Base-by-base conservation (phyloP, 2,329 filamentous ascomycete species). In the Arthrobotrys entomopaga region DNA sequence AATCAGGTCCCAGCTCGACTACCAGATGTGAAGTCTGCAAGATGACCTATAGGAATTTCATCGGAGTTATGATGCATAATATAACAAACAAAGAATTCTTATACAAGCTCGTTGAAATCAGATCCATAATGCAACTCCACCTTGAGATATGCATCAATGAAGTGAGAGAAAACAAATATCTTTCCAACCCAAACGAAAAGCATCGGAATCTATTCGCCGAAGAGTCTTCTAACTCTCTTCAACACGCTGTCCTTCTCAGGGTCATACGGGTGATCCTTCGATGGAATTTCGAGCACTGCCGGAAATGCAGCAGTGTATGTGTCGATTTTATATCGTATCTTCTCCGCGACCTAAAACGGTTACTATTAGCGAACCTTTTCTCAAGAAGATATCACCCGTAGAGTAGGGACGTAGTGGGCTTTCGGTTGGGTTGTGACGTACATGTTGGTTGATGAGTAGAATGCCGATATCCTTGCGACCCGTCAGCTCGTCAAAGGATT, bases 241-340 rank as follows among this genome's bases (percentile, higher is more conserved):
- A 99, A 82, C 49, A 99, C 94, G 80, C 94, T 98, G 82, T 99
- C 95, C 85, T 99, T 99, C 83, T 99, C 95, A 0, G 95, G 95
- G 79, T 99, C 94, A 81, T 99, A 99, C 1, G 95, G 95, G 82
- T 99, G 95, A 82, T 99, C 95, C 86, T 99, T 99, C 84, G 92
- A 96, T 22, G 95, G 95, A 75, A 99, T 98, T 83, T 99, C 95
- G 69, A 99, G 88, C 64, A 99, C 87, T 20, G 93, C 90, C n/a
- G 95, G 95, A 83, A 99, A 99, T 3, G 95, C 93, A 57, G 94
- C 92, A 19, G 92, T 94, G 83, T 96, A 97, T 42, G 88, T 89
- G 82, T 99, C 95, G 78, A 99, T 90, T 75, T 90, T 89, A 81
- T 94, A 87, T 82, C 95, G 88, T 87, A 99, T 99, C 81, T 88